Evolutionary conservation across 106 monocot genomes (phyloP), one percentile per base, ranked within the genome.

Genomic region (Platanthera zijinensis): DNA sequence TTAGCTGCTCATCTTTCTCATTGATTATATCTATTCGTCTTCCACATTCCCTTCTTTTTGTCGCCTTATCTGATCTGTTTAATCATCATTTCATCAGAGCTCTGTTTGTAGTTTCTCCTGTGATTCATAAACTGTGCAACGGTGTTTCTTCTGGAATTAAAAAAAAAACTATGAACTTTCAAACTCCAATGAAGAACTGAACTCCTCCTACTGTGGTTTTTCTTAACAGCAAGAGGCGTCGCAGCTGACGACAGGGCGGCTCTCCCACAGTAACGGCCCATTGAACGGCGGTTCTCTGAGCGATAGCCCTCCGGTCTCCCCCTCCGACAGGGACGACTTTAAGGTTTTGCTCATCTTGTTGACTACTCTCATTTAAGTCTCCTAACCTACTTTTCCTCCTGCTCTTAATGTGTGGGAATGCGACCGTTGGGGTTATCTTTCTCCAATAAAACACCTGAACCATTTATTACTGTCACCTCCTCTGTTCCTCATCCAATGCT

Each of bases 221-320:
- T 17, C 48, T 48, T n/a, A 48, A 71, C 73, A 83, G 85, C 87
- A 96, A 83, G 96, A 96, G 22, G 81, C 86, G 18, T 91, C 93
- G 12, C 93, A 89, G 10, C 82, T 90, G 15, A 86, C 91, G 0
- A 91, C 93, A 3, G 93, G 93, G 17, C 76, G 96, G 72, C 89
- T 96, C 71, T 96, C 96, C 7, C 93, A 96, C 89, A 93, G 96
- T 85, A 96, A 90, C 51, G 96, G 92, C 1, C 90, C 96, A 12
- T 86, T 96, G 74, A 96, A 85, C 84, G 88, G 86, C 21, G 96
- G 90, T 48, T 93, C 93, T 1, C 86, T 89, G 78, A 81, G 87
- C 75, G 96, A 93, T 77, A 93, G 96, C 80, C 93, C 96, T 22
- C 93, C 96, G 8, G 87, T 91, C 73, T 96, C 96, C 70, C 93